Evolutionary conservation across 2,329 filamentous ascomycete species (phyloP).

Genomic region (Fusarium sublunatum): DNA sequence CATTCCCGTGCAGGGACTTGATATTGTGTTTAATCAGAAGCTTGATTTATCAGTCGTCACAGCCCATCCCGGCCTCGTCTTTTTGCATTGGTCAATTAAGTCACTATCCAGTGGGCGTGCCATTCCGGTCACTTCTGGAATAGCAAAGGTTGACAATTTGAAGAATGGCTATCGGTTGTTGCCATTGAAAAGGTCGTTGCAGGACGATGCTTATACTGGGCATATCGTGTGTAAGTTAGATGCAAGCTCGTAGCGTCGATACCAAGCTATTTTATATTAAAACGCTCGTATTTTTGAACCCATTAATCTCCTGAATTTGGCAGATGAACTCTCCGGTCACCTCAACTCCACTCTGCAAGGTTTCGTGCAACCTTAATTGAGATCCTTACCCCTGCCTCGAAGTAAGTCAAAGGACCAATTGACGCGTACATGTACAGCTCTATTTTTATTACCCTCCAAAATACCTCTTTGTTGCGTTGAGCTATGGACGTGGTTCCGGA

Average conservation of each 20-base stretch:
- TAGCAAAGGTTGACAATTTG: conserved; percentile 9
- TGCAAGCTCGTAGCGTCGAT: not conserved
- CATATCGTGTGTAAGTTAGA: conserved; percentile 15
- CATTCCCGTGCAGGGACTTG: accelerated
- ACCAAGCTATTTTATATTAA: too few relatives aligned
- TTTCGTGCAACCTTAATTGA: too few relatives aligned
- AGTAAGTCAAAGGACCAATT: too few relatives aligned
- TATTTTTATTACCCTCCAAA: too few relatives aligned
- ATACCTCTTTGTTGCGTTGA: too few relatives aligned
- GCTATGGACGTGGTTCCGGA: too few relatives aligned
- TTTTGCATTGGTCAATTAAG: conserved; percentile 9
- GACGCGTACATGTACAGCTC: too few relatives aligned
- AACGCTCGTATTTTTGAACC: too few relatives aligned
- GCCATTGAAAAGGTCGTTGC: not conserved
- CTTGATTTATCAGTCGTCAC: not conserved
- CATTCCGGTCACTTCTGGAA: not conserved
- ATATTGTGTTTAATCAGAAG: not conserved
- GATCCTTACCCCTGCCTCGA: too few relatives aligned
- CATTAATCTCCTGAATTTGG: too few relatives aligned
- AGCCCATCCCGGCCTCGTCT: not conserved
- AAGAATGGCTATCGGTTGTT: conserved; percentile 12
- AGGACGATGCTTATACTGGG: not conserved
- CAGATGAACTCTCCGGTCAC: too few relatives aligned
- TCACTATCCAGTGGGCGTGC: not conserved
- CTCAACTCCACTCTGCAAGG: too few relatives aligned